Percentiles rank a stretch among this genome's conserved stretches.
Evolutionary conservation across 1,284 basidiomycete genomes (phyloP).

Genomic region (Violaceomyces palustris): DNA sequence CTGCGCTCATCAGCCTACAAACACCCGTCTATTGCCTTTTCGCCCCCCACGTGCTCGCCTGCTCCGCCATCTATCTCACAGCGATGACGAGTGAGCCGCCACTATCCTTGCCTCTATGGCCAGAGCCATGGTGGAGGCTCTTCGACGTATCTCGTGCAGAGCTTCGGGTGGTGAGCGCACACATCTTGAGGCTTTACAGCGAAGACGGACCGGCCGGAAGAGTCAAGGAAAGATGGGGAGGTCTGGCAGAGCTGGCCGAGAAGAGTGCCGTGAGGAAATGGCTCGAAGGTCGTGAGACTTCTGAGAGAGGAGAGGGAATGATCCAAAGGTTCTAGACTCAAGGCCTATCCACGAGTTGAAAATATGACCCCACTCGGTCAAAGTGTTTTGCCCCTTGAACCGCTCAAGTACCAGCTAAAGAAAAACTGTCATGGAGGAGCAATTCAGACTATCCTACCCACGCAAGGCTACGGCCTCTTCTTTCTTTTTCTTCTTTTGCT

Average conservation of each 20-base stretch:
- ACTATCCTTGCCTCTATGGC: slow-evolving; percentile 46
- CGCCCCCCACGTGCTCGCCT: slow-evolving; percentile 79
- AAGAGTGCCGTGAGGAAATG: too few species aligned
- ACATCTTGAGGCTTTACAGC: slow-evolving; percentile 40
- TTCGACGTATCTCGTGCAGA: slow-evolving; percentile 51
- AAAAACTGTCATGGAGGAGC: too few species aligned
- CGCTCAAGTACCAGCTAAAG: too few species aligned
- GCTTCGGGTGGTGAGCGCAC: slow-evolving; percentile 25
- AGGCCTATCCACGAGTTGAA: too few species aligned
- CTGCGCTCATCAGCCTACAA: slow-evolving; percentile 65
- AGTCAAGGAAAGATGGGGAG: slow-evolving; percentile 1
- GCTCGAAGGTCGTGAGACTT: too few species aligned
- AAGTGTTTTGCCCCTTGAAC: too few species aligned
- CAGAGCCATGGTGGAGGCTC: slow-evolving; percentile 54
- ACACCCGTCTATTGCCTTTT: slow-evolving; percentile 85
- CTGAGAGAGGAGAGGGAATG: too few species aligned
- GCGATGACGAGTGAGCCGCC: slow-evolving; percentile 17
- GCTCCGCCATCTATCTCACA: slow-evolving; percentile 57
- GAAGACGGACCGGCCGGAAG: slow-evolving; percentile 1
- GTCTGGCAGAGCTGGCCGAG: slow-evolving; percentile 8
- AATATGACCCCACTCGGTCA: too few species aligned
- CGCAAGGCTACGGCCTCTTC: too few species aligned
- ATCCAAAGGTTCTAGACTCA: too few species aligned
- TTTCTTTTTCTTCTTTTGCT: too few species aligned
- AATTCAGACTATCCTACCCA: too few species aligned